Base-by-base conservation (phyloP, 768 basidiomycete genomes). In the Lactarius quietus region DNA sequence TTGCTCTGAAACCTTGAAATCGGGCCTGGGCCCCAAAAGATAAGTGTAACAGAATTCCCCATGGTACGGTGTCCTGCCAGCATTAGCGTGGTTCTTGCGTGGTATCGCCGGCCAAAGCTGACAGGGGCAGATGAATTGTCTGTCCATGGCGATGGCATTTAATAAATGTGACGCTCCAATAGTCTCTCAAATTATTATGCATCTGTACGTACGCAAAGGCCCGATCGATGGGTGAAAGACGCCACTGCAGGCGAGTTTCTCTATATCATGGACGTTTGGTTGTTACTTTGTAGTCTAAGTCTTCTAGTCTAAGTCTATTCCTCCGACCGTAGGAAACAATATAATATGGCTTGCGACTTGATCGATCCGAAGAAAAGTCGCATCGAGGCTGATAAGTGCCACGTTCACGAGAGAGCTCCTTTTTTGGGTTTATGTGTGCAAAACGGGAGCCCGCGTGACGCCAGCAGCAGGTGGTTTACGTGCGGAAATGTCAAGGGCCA, bases 401-500 rank as follows among this genome's bases (percentile, higher is more conserved):
- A 62, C 61, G 65, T 66, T 62, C 57, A 59, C 6, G 57, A 58
- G 55, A 57, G 52, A 18, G 57, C 57, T 20, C 65, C 61, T 39
- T 53, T 62, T 66, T 62, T 54, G 65, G 65, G 41, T 20, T 62
- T 39, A 62, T 66, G 65, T 33, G 65, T 62, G 65, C 48, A 58
- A 59, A 38, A 54, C 51, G 61, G 56, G 57, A 35, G 57, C 48
- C 61, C 65, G 65, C 65, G 65, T 66, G 65, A 66, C 51, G 61
- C 14, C 28, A 14, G 14, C 51, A 58, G 65, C 65, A 66, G 65
- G 65, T 62, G 65, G 65, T 66, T 66, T 62, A 66, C 65, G 61
- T 66, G 65, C 65, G 61, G 61, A 62, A 45, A 57, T 36, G 51
- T 58, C 45, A 66, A 59, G 57, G 57, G 61, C 64, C 64, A 61